Conservation (phyloP, 371 early-diverging fungal species). For the Syncephalastrum contaminatum region DNA sequence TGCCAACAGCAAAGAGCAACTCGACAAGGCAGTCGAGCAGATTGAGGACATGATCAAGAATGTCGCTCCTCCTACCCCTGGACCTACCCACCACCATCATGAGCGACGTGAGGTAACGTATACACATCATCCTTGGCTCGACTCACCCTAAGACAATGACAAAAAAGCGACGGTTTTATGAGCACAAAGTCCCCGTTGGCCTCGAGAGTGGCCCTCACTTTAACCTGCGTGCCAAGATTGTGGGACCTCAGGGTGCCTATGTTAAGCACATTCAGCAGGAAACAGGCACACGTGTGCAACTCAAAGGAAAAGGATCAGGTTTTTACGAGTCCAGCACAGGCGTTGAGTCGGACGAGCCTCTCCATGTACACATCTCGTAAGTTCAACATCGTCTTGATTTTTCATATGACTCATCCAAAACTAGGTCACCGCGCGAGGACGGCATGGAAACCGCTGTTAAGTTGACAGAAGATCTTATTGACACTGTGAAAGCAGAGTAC, state of each 20-base stretch:
- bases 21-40: constrained; percentile 71
- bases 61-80: constrained; percentile 25
- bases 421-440: constrained; percentile 65
- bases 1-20: constrained; percentile 62
- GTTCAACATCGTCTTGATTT: constrained; percentile 15
- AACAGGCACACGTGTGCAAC: constrained; percentile 75
- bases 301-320: constrained; percentile 85
- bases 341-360: constrained; percentile 73
- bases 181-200: constrained; percentile 71
- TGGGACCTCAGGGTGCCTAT: constrained; percentile 84
- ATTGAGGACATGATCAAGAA: constrained; percentile 73
- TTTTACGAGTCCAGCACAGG: constrained; percentile 68
- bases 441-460: constrained; percentile 66
- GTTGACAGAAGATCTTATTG: constrained; percentile 73
- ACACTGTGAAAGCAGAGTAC: constrained; percentile 74
- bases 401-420: neutral
- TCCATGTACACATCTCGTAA: constrained; percentile 81
- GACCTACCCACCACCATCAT: constrained; percentile 16
- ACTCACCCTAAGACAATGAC: neutral
- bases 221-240: constrained; percentile 82
- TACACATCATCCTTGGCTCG: neutral
- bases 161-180: constrained; percentile 44
- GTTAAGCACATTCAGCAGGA: constrained; percentile 87
- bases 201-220: constrained; percentile 72
- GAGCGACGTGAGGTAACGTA: constrained; percentile 15